Evolutionary conservation across 306 rosid species (phyloP), one percentile per base, ranked within the genome.

Genomic region (Cicer arietinum): DNA sequence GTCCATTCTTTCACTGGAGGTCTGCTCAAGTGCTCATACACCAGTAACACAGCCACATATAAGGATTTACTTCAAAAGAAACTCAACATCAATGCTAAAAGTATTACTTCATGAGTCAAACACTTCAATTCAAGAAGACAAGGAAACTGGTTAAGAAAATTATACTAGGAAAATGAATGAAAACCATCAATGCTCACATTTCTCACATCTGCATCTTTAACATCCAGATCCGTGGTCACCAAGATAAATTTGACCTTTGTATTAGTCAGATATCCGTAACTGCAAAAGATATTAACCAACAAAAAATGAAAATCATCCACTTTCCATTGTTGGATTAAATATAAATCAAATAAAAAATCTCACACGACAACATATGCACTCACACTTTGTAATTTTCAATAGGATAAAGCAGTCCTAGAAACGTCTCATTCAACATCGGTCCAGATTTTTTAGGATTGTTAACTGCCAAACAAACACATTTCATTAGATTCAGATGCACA

Each of bases 301-400:
- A 50, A 50, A 79, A 61, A 45, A 48, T 79, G 22, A 60, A n/a
- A 40, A 68, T 1, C 56, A 20, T 41, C 39, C 18, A 65, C n/a
- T 25, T 56, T 16, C 12, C 35, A 70, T 13, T 37, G 18, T 46
- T 40, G 53, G 45, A 30, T 59, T 52, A 40, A 53, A 52, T 43
- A 78, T 6, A 66, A 75, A 63, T 56, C 35, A 74, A 41, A 67
- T 20, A 61, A 59, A 41, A 53, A n/a, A 6, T 6, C 3, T 77
- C 61, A 13, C 30, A 65, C 8, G 25, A 70, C 1, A 10, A 76
- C 53, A 76, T 67, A 62, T 44, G 13, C 7, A 86, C 99, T 90
- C 86, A 94, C 99, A 92, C 99, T 90, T 85, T 89, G 87, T 85
- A 90, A 76, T 95, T 95, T 72, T 95, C 98, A 47, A 95, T 90